Base-by-base conservation (phyloP, 1,139 yeast genomes). In the Schwanniomyces etchellsii region DNA sequence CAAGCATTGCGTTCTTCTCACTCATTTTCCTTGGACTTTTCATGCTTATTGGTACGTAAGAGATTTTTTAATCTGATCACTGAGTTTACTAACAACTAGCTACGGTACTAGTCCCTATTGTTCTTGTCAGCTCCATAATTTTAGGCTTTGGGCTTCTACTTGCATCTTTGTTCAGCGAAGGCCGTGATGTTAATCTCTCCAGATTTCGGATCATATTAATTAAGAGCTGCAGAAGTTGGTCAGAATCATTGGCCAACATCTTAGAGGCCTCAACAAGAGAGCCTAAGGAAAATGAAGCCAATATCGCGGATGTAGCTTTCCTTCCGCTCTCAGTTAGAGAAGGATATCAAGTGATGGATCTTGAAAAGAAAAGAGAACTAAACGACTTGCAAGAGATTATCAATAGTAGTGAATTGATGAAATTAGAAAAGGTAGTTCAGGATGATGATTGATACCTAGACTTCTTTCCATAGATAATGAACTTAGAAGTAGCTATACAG, bases 1-100 rank as follows among this genome's bases (percentile, higher is more conserved):
- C 44, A n/a, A 34, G 39, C 2, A 35, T 47, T 15, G 35, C 42
- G 3, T 14, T 45, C 12, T 27, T 39, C 12, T 34, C 42, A 3
- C 5, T 34, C 2, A 14, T 35, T 2, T 36, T 40, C 21, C 26
- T 44, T 9, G 29, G 27, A 3, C 22, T 37, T 3, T 43, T 47
- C 30, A 30, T 46, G 20, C 23, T 39, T 5, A 33, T 44, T 9
- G 38, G 53, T 47, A 40, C 24, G 52, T 44, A 33, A n/a, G n/a
- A n/a, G n/a, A n/a, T n/a, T n/a, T n/a, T n/a, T n/a, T n/a, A n/a
- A n/a, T 24, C 7, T 28, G 17, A 14, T 17, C 23, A 15, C 10
- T 9, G 14, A n/a, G 20, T 5, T 13, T 31, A 33, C 33, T 34
- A 33, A 38, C 35, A 17, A 11, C 13, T 24, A 39, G 44, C 42